A percentile compares a stretch with the other conserved stretches of the same genome.
Conservation (phyloP, 2,329 filamentous ascomycete genomes). For the Calonectria pteridis region DNA sequence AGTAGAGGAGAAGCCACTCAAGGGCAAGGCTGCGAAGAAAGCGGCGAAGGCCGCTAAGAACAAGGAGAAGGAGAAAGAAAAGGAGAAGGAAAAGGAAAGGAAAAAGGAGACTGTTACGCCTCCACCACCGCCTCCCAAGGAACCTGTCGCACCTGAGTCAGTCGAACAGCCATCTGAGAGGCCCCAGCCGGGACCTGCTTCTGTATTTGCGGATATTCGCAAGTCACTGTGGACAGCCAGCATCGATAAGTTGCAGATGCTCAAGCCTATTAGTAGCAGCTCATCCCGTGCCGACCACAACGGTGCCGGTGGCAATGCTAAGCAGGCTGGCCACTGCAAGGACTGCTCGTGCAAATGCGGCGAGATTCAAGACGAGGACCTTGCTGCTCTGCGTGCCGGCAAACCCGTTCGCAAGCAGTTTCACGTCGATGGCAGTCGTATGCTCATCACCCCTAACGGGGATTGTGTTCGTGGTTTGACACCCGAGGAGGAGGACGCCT, state of each 20-base stretch:
- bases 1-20: slow-evolving; percentile 34
- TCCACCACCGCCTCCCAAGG: slow-evolving; percentile 36
- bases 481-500: slow-evolving; percentile 76
- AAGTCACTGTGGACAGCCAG: slow-evolving; percentile 48
- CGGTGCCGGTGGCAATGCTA: slow-evolving; percentile 31
- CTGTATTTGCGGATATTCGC: slow-evolving; percentile 53
- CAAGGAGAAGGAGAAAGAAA: slow-evolving; percentile 41
- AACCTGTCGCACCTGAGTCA: slow-evolving; percentile 30
- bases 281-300: slow-evolving; percentile 46
- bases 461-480: slow-evolving; percentile 81
- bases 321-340: slow-evolving; percentile 50
- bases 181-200: slow-evolving; percentile 47
- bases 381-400: slow-evolving; percentile 66
- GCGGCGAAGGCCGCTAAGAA: slow-evolving; percentile 45
- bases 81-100: slow-evolving; percentile 38
- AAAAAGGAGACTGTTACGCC: slow-evolving; percentile 29
- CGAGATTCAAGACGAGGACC: slow-evolving; percentile 62
- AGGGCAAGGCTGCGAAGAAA: slow-evolving; percentile 49
- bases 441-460: slow-evolving; percentile 81
- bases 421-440: slow-evolving; percentile 71
- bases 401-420: slow-evolving; percentile 70
- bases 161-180: slow-evolving; percentile 43
- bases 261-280: slow-evolving; percentile 51
- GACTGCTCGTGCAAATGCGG: slow-evolving; percentile 55
- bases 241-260: slow-evolving; percentile 52